Conservation (phyloP, 2,329 filamentous ascomycete species). For the Epichloe sibirici region DNA sequence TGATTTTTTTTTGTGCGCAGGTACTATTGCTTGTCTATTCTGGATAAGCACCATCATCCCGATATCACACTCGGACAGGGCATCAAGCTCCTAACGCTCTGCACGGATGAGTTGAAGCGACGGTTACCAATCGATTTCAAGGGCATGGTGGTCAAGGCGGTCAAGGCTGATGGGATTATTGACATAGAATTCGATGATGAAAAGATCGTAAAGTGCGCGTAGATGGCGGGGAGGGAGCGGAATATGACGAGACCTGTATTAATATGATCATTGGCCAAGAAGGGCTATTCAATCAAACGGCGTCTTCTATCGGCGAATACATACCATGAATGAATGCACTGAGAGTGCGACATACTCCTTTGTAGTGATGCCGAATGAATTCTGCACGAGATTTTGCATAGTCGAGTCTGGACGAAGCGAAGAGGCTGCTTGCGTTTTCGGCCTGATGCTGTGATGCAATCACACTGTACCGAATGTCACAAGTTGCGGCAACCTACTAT, state of each 20-base stretch:
- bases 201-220: slow-evolving; percentile 53
- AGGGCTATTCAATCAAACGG: not conserved
- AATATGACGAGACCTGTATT: slow-evolving; percentile 21
- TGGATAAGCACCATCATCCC: slow-evolving; percentile 97
- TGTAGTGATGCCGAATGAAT: not conserved
- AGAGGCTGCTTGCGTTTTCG: not conserved
- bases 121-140: slow-evolving; percentile 98
- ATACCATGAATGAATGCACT: not conserved
- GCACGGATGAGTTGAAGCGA: slow-evolving; percentile 92
- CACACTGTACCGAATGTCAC: not conserved
- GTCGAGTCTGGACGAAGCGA: not conserved
- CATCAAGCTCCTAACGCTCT: slow-evolving; percentile 85
- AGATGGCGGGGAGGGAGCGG: slow-evolving; percentile 6
- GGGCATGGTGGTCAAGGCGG: slow-evolving; percentile 84
- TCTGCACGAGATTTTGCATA: too few relatives aligned
- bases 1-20: slow-evolving; percentile 26
- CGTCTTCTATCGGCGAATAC: not conserved
- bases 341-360: not conserved
- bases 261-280: slow-evolving; percentile 15
- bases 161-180: slow-evolving; percentile 85
- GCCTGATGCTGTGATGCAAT: not conserved
- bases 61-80: slow-evolving; percentile 83
- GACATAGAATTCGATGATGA: slow-evolving; percentile 80
- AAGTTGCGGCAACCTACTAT: not conserved
- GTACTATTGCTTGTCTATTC: slow-evolving; percentile 95